Evolutionary conservation across 2,329 filamentous ascomycete genomes (phyloP).

Genomic region (Aureobasidium uvarum): DNA sequence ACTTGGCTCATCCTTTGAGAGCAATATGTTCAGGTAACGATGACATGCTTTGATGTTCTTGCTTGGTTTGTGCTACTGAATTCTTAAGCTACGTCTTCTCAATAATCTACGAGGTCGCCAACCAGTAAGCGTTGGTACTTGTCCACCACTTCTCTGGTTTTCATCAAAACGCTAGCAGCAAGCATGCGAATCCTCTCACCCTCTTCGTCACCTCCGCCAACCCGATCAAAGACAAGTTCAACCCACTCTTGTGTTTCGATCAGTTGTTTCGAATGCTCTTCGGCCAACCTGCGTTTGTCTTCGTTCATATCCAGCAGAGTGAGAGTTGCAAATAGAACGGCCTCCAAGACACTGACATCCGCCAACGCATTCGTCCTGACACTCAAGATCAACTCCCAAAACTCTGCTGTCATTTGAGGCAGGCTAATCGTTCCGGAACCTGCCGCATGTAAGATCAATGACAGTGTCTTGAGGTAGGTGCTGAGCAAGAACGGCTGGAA

Average conservation of each 20-base stretch:
- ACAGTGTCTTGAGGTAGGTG: conserved; percentile 81
- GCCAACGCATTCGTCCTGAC: conserved; percentile 54
- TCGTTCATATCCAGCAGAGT: conserved; percentile 79
- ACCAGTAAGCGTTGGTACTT: conserved; percentile 74
- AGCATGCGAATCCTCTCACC: conserved; percentile 77
- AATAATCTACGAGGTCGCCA: conserved; percentile 57
- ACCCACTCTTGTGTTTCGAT: conserved; percentile 90
- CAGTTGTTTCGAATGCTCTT: conserved; percentile 70
- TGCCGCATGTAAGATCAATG: conserved; percentile 75
- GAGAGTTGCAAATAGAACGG: conserved; percentile 74
- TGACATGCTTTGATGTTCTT: background rate
- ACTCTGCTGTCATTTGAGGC: conserved; percentile 76
- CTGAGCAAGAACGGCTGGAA: conserved; percentile 73
- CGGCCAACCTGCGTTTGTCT: conserved; percentile 68
- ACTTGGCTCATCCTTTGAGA: background rate
- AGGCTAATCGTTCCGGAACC: conserved; percentile 76
- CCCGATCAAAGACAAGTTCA: conserved; percentile 65
- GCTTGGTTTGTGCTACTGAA: background rate
- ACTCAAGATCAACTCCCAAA: conserved; percentile 77
- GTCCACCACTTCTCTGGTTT: conserved; percentile 76
- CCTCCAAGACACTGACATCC: conserved; percentile 63
- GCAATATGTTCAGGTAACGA: background rate
- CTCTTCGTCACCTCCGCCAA: conserved; percentile 50
- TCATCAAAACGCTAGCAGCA: conserved; percentile 73
- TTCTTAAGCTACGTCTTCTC: background rate